Base-by-base conservation (phyloP, 176 grass and related monocot species). In the Phoenix roebelenii region DNA sequence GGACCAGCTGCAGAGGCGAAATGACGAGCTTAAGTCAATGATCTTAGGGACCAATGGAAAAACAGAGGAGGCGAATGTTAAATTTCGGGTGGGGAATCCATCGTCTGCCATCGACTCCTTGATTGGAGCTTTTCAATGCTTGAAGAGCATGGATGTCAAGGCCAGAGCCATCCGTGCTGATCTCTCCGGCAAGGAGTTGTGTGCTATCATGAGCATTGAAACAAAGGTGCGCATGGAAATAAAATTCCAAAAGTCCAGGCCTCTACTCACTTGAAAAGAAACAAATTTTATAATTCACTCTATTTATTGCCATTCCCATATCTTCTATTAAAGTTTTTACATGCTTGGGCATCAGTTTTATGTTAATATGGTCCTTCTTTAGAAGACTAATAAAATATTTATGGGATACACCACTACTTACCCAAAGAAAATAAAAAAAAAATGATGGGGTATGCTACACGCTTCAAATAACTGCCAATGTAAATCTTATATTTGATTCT, bases 81-180 rank as follows among this genome's bases (percentile, higher is more conserved):
- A 83, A 52, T 85, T 92, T 62, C 68, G 82, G 66, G 84, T 88
- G 1, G 78, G 77, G 12, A 76, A 83, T 57, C 84, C 79, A 0
- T 72, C 78, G 17, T 88, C 87, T 0, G 70, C 79, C n/a, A 3
- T 89, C 19, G 78, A 89, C 63, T 92, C 84, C 26, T 80, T 98
- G 87, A 89, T 92, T 56, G 84, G 63, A 0, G 93, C 82, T 0
- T 87, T 98, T 56, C 25, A 52, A 18, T 59, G 84, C 14, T 76
- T 98, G 52, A 85, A 68, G 72, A 51, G 60, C 54, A 92, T 92
- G 87, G 77, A 80, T 49, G 93, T 83, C 9, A 92, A 77, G 76
- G 68, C 82, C 3, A 83, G 72, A 23, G 55, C 73, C 22, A 82
- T 97, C 44, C 68, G 75, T 0, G 82, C 80, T 0, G 52, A 17